Percentiles rank a stretch among this genome's conserved stretches.
Evolutionary conservation across 2,329 filamentous ascomycete genomes (phyloP).

Genomic region (Paraphaeosphaeria sporulosa): DNA sequence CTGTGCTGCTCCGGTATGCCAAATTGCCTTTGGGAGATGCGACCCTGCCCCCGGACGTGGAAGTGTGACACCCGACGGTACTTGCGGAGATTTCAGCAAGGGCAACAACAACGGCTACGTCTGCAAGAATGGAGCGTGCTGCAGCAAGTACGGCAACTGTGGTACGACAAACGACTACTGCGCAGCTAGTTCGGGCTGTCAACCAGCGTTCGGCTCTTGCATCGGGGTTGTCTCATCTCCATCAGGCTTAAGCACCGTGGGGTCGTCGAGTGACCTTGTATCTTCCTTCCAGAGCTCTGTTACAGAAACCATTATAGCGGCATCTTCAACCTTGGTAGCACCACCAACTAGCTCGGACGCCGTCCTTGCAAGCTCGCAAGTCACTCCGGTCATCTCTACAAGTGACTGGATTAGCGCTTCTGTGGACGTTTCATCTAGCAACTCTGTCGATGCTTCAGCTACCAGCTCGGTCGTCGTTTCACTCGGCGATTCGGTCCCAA

Average conservation of each 20-base stretch:
- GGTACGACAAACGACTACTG: conserved; percentile 28
- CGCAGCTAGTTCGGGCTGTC: conserved; percentile 25
- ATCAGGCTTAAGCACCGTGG: not conserved
- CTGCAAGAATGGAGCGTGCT: conserved; percentile 46
- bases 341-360: not conserved
- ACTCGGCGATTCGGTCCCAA: not conserved
- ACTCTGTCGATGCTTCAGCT: not conserved
- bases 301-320: not conserved
- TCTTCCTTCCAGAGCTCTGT: not conserved
- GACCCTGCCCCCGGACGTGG: conserved; percentile 3
- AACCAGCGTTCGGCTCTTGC: conserved; percentile 30
- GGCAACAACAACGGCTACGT: conserved; percentile 36
- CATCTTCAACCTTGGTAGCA: not conserved
- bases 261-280: not conserved
- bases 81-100: conserved; percentile 14
- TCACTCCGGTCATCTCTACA: too few relatives aligned
- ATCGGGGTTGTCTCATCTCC: conserved; percentile 1
- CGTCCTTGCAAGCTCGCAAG: not conserved
- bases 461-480: not conserved
- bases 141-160: conserved; percentile 50
- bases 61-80: conserved; percentile 13
- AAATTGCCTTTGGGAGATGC: conserved; percentile 14
- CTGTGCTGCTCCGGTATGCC: conserved; percentile 14
- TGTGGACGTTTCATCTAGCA: not conserved
- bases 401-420: too few relatives aligned